Base-by-base conservation (phyloP, 306 rosid genomes). In the Rubus parviflorus region DNA sequence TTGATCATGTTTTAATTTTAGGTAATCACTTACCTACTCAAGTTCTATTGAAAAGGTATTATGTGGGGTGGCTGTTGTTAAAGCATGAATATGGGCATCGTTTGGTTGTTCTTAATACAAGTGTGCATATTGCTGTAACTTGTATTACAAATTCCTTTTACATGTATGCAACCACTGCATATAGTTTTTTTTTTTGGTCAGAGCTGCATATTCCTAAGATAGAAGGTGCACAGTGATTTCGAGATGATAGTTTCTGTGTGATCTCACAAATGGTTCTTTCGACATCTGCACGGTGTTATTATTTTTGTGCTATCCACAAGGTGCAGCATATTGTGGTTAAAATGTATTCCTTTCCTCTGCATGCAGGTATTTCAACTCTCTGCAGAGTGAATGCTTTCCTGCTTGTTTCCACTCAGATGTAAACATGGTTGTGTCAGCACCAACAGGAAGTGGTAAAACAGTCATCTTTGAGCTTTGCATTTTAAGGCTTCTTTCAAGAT, bases 391-490 rank as follows among this genome's bases (percentile, higher is more conserved):
- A 81, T 94, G 98, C 79, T 92, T 94, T 85, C 91, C 95, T 46
- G 73, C 83, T 76, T 94, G 98, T 86, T 89, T 90, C 86, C 88
- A 95, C 87, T 89, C 98, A 41, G 95, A 95, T 82, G 79, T 62
- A 75, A 95, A 95, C 85, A 89, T 95, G 97, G 88, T 92, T 80
- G 87, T 95, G 82, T 92, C 98, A 40, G 98, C 98, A 23, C 98
- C 98, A 57, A 95, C 98, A 68, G 97, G 97, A 65, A 90, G 98
- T 81, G 98, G 98, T 42, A 95, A 95, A 90, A 95, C 98, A 35
- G 93, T 88, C 76, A 91, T 95, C 62, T 95, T 95, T 78, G 98
- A 95, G 87, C 97, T 95, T 70, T 92, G 98, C 86, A 80, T 92
- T 80, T 85, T 95, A 91, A 90, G 97, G 88, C 91, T 95, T 78